phyloP scores from a whole-genome alignment of 352 stramenopile species.

The Saprolegnia parasitica region DNA sequence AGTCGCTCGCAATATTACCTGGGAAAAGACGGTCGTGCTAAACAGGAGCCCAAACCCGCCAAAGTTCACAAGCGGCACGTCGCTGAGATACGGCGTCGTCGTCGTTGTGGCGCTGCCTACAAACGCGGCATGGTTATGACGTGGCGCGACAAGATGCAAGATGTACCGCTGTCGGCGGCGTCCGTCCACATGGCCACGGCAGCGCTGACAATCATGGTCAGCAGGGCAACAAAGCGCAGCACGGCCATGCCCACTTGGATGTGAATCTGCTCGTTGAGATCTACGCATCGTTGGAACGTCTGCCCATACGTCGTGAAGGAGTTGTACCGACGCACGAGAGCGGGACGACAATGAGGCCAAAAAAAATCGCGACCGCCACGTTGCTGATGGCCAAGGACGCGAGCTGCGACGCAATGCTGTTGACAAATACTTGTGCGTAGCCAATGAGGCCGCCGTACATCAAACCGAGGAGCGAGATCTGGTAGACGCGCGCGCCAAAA shows the following conservation, averaged over 20 bases:
- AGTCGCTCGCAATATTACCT: too few relatives aligned
- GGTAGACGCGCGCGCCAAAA: constrained; percentile 67
- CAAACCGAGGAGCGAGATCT: constrained; percentile 76
- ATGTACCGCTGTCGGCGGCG: constrained; percentile 49
- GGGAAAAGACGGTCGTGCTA: constrained; percentile 85
- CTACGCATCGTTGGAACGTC: constrained; percentile 28
- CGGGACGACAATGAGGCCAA: constrained; percentile 80
- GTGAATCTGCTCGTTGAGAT: constrained; percentile 86
- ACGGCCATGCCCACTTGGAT: constrained; percentile 85
- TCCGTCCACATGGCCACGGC: constrained; percentile 68
- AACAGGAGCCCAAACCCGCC: constrained; percentile 87
- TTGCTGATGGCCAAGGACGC: constrained; percentile 49
- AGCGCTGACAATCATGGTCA: constrained; percentile 85
- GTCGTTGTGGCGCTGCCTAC: constrained; percentile 18
- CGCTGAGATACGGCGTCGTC: constrained; percentile 46
- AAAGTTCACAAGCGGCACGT: constrained; percentile 59
- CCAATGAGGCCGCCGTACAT: constrained; percentile 87
- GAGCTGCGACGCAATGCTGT: constrained; percentile 72
- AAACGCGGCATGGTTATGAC: not conserved
- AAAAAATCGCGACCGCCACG: constrained; percentile 59
- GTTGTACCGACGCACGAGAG: constrained; percentile 53
- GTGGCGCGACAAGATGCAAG: constrained; percentile 27
- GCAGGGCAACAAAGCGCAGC: constrained; percentile 79
- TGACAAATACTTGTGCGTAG: constrained; percentile 90
- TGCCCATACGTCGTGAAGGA: not conserved